Base-by-base conservation (phyloP, 2,329 filamentous ascomycete genomes). In the Aaosphaeria arxii region DNA sequence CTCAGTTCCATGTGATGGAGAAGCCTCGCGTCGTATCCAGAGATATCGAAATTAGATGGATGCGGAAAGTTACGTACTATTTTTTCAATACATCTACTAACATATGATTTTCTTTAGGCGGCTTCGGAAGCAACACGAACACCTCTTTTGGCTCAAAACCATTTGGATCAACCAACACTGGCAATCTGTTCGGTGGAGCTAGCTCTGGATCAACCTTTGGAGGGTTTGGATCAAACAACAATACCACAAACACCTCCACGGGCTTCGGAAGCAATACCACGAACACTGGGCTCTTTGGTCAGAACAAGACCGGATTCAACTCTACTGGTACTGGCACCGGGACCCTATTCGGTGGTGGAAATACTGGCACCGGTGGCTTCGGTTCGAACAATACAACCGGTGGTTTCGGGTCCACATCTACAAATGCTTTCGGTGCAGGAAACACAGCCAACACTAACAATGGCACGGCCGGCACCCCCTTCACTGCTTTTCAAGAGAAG, bases 401-500 rank as follows among this genome's bases (percentile, higher is more conserved):
- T 7, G 50, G 44, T 5, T 61, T 60, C 40, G 56, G 59, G 4
- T 40, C 38, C 5, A 35, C 40, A 11, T 41, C 31, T 9, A 33
- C 46, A 13, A 46, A 45, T 32, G 51, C 45, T 5, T 55, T 55
- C 31, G 53, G 53, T 6, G 29, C 17, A 5, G 30, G 30, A 30
- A 46, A 40, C 31, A 29, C 44, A 51, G 33, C 42, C 51, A 48
- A 40, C 50, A 53, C 58, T 28, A 73, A 75, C 56, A 77, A 76
- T 50, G 89, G 89, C 49, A 92, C 89, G 7, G 85, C 78, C 11
- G 75, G 65, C 46, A 71, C 79, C 4, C 79, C 85, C 5, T 95
- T 92, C 72, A 73, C 81, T 51, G 76, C 89, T 0, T 79, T 82
- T 42, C 74, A 78, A 17, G 89, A 95, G 73, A 94, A 92, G 69